Percentiles rank a stretch among this genome's conserved stretches.
Conservation (phyloP, 257 asterid species). For the Coffea eugenioides region DNA sequence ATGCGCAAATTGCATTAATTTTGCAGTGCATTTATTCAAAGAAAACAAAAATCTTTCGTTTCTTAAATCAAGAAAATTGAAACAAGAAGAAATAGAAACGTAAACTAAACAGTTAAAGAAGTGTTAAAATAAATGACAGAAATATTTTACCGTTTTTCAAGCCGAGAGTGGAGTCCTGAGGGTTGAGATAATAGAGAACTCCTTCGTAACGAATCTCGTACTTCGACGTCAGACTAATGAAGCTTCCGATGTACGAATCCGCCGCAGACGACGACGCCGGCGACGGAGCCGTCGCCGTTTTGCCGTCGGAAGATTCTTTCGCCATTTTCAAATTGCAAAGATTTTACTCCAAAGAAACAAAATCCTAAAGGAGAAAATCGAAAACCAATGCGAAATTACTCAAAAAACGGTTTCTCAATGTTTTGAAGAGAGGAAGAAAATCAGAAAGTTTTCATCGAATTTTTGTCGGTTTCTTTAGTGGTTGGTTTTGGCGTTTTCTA, state of each 20-base stretch:
- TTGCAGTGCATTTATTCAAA: neutral
- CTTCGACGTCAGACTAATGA: slow-evolving; percentile 66
- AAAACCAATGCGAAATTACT: neutral
- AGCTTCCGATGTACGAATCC: slow-evolving; percentile 76
- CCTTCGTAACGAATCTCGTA: slow-evolving; percentile 86
- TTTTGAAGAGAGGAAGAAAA: neutral
- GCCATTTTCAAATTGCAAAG: slow-evolving; percentile 27
- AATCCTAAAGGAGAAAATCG: neutral
- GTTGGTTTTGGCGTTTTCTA: slow-evolving; percentile 4
- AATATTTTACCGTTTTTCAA: slow-evolving; percentile 55
- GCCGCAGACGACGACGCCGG: slow-evolving; percentile 37
- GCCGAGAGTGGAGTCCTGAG: slow-evolving; percentile 66
- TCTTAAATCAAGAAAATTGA: no score
- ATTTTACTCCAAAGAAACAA: neutral
- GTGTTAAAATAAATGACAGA: neutral
- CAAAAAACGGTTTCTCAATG: neutral
- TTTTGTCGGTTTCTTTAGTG: neutral
- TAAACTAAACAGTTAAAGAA: neutral
- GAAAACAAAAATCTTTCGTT: no score
- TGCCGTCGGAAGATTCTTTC: slow-evolving; percentile 37
- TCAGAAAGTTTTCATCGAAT: neutral
- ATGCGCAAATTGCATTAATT: neutral
- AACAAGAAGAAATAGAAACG: neutral
- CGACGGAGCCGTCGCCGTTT: slow-evolving; percentile 34
- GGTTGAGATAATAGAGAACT: slow-evolving; percentile 53